Evolutionary conservation across 208 protist species (phyloP), one percentile per base, ranked within the genome.

Genomic region (Plasmodiophora brassicae): DNA sequence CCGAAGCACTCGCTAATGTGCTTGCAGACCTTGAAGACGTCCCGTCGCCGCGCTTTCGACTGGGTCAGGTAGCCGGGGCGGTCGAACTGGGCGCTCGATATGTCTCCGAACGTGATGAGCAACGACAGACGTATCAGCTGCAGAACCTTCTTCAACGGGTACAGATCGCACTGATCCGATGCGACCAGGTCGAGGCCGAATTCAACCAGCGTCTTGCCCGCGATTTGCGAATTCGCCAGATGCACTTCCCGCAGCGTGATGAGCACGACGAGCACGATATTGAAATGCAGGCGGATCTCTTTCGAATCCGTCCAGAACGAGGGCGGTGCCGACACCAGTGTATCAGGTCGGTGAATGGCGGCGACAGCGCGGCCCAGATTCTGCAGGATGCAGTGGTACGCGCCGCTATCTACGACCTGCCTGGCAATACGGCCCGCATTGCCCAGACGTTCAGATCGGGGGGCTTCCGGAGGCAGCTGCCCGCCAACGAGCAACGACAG

Each of bases 1-100:
- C 65, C 65, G n/a, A 78, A 78, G n/a, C 41, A 5, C 14, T 78
- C 65, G n/a, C 14, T 32, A 78, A 78, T 78, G 41, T 78, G 65
- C n/a, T 78, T 5, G n/a, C 65, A 36, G 5, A 78, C n/a, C 20
- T 32, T n/a, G 65, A 78, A 78, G 20, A 78, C 65, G 41, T 78
- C 65, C 5, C 65, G 5, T 38, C 65, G 5, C 5, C 65, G 65
- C 5, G 65, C 32, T 32, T 78, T 78, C 5, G n/a, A 5, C 5
- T 5, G 32, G 32, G 32, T 78, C 65, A 78, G 5, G n/a, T 38
- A 78, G 20, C 25, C 25, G 20, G 32, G 32, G n/a, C 41, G 32
- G n/a, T 32, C 65, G n/a, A 78, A 78, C n/a, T 78, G 5, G n/a
- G 65, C 32, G 20, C 20, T 32, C n/a, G 10, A 14, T 78, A 78